Evolutionary conservation across 805 yeast species (phyloP).

Genomic region (Yarrowia porcina): DNA sequence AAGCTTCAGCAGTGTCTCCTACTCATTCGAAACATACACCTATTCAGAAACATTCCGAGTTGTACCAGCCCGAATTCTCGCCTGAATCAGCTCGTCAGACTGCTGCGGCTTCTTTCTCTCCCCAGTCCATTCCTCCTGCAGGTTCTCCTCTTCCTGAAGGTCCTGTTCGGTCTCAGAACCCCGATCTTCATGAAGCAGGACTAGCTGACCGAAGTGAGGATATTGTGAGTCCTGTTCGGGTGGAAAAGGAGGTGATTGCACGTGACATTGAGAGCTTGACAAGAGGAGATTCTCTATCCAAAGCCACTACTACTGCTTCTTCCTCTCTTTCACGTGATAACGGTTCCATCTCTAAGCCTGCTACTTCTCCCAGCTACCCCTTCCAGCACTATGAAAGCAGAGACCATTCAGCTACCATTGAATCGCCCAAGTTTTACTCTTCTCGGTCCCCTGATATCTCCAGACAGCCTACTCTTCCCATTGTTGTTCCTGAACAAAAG

Average conservation of each 20-base stretch:
- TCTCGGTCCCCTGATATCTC: constrained; percentile 10
- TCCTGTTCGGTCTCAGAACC: neutral
- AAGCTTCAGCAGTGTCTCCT: neutral
- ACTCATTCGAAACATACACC: neutral
- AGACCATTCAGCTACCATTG: neutral
- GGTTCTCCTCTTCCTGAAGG: constrained; percentile 9
- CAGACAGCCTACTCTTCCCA: constrained; percentile 5
- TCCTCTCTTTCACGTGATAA: neutral
- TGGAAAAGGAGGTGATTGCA: neutral
- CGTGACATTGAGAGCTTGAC: too few species aligned
- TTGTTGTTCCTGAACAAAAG: constrained; percentile 1
- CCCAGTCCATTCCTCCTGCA: constrained; percentile 6
- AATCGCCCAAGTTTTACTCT: neutral
- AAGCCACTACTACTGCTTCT: too few species aligned
- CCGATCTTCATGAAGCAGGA: neutral
- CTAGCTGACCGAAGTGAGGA: neutral
- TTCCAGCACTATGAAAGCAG: constrained; percentile 13
- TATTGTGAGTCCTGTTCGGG: neutral
- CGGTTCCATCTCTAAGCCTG: neutral
- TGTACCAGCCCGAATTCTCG: constrained; percentile 13
- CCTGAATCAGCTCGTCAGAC: neutral
- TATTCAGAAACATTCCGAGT: neutral
- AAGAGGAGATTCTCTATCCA: too few species aligned
- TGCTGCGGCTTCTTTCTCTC: neutral
- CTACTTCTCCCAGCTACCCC: neutral